These are phyloP conservation scores for Pulveroboletus frians DNA, from an alignment of 768 basidiomycete species.

Conservation along the genomic window DNA sequence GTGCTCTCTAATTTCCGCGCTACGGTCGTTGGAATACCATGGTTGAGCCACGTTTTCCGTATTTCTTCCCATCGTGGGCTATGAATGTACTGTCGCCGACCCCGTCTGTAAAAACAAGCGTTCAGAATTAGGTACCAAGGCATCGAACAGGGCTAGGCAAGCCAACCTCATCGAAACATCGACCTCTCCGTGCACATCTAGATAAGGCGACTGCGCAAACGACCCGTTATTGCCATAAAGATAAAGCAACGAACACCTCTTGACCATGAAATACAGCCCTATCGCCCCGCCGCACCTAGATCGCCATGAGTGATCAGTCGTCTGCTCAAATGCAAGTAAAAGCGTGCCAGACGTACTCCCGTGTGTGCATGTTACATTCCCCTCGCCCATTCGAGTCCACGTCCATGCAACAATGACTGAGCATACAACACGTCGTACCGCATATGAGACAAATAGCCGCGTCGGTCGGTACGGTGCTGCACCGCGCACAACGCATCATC, in stretches of 20 bases:
- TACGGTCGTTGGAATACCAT: slow-evolving; percentile 84
- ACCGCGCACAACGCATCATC: slow-evolving; percentile 67
- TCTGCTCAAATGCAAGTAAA: neutral
- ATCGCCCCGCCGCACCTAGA: slow-evolving; percentile 83
- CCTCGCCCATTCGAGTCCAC: slow-evolving; percentile 53
- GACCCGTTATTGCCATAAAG: slow-evolving; percentile 87
- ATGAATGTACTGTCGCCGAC: slow-evolving; percentile 84
- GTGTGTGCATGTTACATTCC: slow-evolving; percentile 93
- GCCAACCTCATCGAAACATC: slow-evolving; percentile 86
- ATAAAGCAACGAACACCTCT: slow-evolving; percentile 85
- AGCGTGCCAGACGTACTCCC: slow-evolving; percentile 62
- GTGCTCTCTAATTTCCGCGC: slow-evolving; percentile 85
- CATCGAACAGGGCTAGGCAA: neutral
- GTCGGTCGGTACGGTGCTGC: slow-evolving; percentile 73
- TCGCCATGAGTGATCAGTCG: no score
- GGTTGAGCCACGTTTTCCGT: slow-evolving; percentile 84
- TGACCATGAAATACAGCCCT: slow-evolving; percentile 88
- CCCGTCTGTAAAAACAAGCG: slow-evolving; percentile 49
- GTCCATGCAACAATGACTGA: slow-evolving; percentile 88
- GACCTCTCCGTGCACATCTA: slow-evolving; percentile 91
- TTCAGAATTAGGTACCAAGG: neutral
- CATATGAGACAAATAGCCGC: slow-evolving; percentile 92
- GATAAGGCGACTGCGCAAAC: slow-evolving; percentile 82
- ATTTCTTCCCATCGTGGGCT: slow-evolving; percentile 85
- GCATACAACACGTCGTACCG: slow-evolving; percentile 81